Evolutionary conservation across 2,329 filamentous ascomycete genomes (phyloP).

Genomic region (Beauveria scarabaeidicola): DNA sequence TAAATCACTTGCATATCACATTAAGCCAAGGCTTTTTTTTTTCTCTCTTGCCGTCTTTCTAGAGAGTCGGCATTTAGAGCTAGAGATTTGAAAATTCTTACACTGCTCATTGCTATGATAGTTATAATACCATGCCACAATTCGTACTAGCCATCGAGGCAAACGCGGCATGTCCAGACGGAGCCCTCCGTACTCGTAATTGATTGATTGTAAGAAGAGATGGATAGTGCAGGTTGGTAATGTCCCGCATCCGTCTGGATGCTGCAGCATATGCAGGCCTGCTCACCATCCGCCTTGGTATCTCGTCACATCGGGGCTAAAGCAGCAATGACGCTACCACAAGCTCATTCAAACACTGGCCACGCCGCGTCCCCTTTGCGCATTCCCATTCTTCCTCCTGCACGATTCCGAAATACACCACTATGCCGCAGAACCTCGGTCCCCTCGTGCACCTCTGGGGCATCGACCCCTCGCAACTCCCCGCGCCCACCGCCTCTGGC

Average conservation of each 20-base stretch:
- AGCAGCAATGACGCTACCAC: background rate
- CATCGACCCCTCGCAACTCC: slow-evolving; percentile 39
- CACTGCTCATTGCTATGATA: background rate
- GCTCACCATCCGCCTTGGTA: background rate
- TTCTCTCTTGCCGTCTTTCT: background rate
- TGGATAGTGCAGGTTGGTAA: background rate
- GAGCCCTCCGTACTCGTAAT: background rate
- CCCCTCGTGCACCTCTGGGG: slow-evolving; percentile 48
- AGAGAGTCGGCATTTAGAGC: background rate
- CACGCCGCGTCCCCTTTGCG: background rate
- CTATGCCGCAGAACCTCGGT: slow-evolving; percentile 20
- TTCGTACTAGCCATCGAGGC: background rate
- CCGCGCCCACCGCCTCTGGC: slow-evolving; percentile 27
- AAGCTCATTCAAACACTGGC: background rate
- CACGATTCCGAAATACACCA: background rate
- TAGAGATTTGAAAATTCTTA: background rate
- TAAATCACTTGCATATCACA: background rate
- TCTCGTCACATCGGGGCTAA: background rate
- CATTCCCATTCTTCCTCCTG: background rate
- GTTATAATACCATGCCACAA: background rate
- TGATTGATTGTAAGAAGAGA: no score
- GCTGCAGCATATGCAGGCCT: background rate
- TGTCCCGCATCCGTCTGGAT: background rate
- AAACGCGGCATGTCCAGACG: background rate
- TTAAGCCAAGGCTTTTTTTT: background rate